phyloP scores from a whole-genome alignment of 2,329 filamentous ascomycete genomes.

The Calonectria hawksworthii region DNA sequence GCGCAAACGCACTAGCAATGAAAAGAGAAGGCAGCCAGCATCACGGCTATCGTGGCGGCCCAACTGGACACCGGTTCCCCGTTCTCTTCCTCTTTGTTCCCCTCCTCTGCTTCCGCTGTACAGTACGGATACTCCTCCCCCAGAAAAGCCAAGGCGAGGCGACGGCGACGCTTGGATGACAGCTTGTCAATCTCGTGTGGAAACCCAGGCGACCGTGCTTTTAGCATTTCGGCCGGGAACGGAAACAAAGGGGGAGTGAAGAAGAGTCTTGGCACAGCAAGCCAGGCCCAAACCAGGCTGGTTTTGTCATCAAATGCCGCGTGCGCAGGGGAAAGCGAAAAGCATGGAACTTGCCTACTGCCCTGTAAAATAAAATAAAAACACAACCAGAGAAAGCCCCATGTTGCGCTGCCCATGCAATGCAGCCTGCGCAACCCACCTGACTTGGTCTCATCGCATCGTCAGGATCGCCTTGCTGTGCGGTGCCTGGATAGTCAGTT shows the following conservation, averaged over 20 bases:
- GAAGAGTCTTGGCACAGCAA: slow-evolving; percentile 2
- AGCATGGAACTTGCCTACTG: background rate
- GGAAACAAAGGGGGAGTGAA: slow-evolving; percentile 13
- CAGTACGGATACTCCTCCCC: background rate
- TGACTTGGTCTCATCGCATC: background rate
- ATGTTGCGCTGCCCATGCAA: background rate
- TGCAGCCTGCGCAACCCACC: background rate
- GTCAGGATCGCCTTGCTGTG: background rate
- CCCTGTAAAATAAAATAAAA: background rate
- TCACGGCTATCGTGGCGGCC: background rate
- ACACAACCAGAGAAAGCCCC: background rate
- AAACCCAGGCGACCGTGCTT: background rate
- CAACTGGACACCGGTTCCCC: background rate
- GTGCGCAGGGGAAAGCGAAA: slow-evolving; percentile 2
- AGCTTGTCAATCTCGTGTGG: slow-evolving; percentile 6
- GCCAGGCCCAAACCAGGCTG: slow-evolving; percentile 5
- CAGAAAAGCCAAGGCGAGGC: background rate
- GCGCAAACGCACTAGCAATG: background rate
- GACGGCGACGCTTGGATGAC: slow-evolving; percentile 4
- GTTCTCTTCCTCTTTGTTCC: background rate
- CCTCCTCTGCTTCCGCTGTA: background rate
- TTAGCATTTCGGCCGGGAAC: slow-evolving; percentile 15
- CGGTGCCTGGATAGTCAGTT: slow-evolving; percentile 3
- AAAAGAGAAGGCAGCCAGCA: background rate
- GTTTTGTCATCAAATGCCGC: slow-evolving; percentile 15